A percentile compares a stretch with the other conserved stretches of the same genome.
Conservation (phyloP, 129 eudicot species). For the Rutidosis leptorrhynchoides region DNA sequence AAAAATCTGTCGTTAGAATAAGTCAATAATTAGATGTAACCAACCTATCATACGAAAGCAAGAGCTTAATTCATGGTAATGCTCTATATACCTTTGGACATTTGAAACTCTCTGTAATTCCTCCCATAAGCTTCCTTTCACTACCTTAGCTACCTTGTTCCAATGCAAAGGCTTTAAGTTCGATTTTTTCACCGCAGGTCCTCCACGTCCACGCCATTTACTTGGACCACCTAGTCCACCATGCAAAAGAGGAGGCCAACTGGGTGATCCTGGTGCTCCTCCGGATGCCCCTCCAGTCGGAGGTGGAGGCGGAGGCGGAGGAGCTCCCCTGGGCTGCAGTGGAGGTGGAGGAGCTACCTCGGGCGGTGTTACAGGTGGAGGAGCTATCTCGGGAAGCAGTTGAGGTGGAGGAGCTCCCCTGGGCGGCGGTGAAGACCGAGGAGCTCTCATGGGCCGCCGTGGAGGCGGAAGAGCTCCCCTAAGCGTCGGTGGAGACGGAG, state of each 20-base stretch:
- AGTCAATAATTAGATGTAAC: no score
- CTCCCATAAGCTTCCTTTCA: conserved; percentile 95
- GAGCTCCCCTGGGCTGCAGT: conserved; percentile 26
- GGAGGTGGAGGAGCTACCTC: conserved; percentile 33
- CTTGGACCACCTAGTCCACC: conserved; percentile 43
- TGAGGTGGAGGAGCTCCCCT: conserved; percentile 23
- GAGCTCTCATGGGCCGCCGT: no score
- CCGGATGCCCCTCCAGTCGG: conserved; percentile 38
- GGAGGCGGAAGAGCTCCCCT: no score
- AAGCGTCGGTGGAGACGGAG: conserved; percentile 35
- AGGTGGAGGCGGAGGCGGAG: conserved; percentile 40
- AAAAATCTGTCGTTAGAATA: conserved; percentile 27
- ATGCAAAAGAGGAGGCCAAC: conserved; percentile 40
- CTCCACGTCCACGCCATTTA: conserved; percentile 70
- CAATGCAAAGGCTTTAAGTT: conserved; percentile 84
- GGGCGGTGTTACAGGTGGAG: conserved; percentile 17
- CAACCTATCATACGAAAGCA: background rate
- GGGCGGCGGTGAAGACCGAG: no score
- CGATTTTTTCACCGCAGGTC: conserved; percentile 57
- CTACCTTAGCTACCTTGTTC: conserved; percentile 84
- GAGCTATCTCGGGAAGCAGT: conserved; percentile 22
- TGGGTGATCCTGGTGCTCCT: conserved; percentile 57
- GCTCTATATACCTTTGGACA: conserved; percentile 47
- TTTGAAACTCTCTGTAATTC: conserved; percentile 54
- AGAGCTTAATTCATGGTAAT: no score